Evolutionary conservation across 202 grass and related monocot genomes (phyloP), one percentile per base, ranked within the genome.

Genomic region (Miscanthus sacchariflorus): DNA sequence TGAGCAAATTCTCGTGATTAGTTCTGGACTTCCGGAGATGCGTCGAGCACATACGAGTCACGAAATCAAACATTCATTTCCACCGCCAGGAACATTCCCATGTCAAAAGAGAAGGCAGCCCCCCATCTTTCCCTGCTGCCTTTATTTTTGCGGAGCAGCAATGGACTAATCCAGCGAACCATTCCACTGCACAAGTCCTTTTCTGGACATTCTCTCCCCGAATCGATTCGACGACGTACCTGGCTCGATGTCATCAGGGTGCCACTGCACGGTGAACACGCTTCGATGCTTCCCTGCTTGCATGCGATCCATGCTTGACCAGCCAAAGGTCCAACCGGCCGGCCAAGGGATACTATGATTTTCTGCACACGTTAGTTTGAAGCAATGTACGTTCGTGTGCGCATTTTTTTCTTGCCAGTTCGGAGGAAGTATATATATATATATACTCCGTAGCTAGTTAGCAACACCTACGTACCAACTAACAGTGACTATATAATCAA

Each of bases 181-280:
- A 69, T 15, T 28, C 25, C 49, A 59, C 18, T 27, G 73, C 18
- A 67, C 42, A 23, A 19, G 35, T 77, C 80, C n/a, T 88, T 78
- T 70, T 78, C 65, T 1, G 9, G 19, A 48, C 80, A 83, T 71
- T 71, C 80, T 83, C 18, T 23, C 9, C 45, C 73, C 14, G 44
- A 46, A 42, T 61, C 33, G 33, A 58, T 61, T 7, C 36, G 18
- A 46, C 36, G 80, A 78, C 87, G 25, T 35, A 39, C 64, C 50
- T 66, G 77, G 46, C 79, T 70, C 38, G 18, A 46, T 36, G 68
- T 73, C 52, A 80, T 9, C 56, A 10, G 7, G 30, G 30, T 28
- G 74, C 83, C 18, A 21, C 54, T 19, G 54, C 27, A 76, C 17
- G 21, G 40, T 10, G 5, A 42, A 23, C 14, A 23, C 14, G 24